phyloP scores from a whole-genome alignment of 2,329 filamentous ascomycete species.

The Tympanopsis confertula region DNA sequence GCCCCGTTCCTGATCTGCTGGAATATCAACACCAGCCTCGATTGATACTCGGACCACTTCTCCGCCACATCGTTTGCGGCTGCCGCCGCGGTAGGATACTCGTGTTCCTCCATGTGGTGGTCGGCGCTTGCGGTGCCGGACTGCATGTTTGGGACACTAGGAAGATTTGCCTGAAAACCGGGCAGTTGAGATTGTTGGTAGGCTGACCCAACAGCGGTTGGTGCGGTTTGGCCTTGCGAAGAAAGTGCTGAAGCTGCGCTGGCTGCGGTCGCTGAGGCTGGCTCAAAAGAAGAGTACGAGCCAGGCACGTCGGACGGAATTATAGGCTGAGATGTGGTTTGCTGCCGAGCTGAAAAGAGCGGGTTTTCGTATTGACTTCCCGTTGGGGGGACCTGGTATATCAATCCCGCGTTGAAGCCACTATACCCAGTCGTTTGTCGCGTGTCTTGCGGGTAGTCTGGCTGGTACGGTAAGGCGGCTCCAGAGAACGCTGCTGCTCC shows the following conservation, averaged over 20 bases:
- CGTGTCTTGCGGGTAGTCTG: constrained; percentile 54
- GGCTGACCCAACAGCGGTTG: neutral
- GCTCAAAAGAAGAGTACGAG: neutral
- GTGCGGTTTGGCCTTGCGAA: neutral
- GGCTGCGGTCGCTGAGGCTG: neutral
- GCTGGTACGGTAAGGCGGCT: constrained; percentile 50
- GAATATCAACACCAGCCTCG: constrained; percentile 55
- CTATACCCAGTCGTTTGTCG: constrained; percentile 41
- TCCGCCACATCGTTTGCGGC: constrained; percentile 41
- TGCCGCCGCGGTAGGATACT: constrained; percentile 38
- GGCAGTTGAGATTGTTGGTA: neutral
- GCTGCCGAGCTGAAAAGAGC: neutral
- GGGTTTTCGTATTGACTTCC: neutral
- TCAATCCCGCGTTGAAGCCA: constrained; percentile 18
- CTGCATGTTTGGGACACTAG: neutral
- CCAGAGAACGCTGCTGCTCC: constrained; percentile 33
- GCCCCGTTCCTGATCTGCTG: constrained; percentile 49
- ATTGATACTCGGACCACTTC: constrained; percentile 56
- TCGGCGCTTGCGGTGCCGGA: constrained; percentile 20
- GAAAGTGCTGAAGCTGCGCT: neutral
- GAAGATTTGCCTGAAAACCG: neutral
- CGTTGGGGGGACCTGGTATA: neutral
- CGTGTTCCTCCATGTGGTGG: constrained; percentile 43
- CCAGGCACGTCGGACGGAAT: neutral
- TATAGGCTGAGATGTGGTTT: neutral